Conservation (phyloP, 495 filamentous ascomycete species). For the Darksidea phi region DNA sequence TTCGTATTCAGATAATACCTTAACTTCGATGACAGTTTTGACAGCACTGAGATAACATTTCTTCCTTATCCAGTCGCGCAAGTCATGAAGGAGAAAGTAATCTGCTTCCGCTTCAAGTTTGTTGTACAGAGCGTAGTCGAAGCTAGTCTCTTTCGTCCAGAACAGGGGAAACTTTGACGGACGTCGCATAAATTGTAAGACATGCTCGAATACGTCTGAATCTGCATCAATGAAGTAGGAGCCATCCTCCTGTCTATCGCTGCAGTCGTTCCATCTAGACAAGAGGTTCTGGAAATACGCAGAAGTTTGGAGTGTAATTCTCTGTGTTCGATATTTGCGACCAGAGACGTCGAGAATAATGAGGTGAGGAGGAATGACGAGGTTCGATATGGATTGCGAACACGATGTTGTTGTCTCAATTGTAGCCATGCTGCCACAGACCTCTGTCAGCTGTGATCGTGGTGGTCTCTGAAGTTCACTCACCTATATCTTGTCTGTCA, state of each 20-base stretch:
- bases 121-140: slow-evolving; percentile 18
- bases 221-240: slow-evolving; percentile 23
- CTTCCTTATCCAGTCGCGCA: slow-evolving; percentile 3
- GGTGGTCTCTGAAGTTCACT: too few species aligned
- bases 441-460: too few species aligned
- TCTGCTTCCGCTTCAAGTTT: slow-evolving; percentile 9
- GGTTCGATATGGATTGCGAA: too few species aligned
- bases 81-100: slow-evolving; percentile 6
- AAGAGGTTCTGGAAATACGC: slow-evolving; percentile 5
- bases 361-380: neutral
- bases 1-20: too few species aligned
- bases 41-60: slow-evolving; percentile 8
- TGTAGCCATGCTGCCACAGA: too few species aligned
- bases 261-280: neutral
- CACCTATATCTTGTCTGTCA: too few species aligned
- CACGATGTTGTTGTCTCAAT: too few species aligned
- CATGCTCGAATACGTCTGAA: slow-evolving; percentile 7
- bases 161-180: slow-evolving; percentile 10
- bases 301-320: slow-evolving; percentile 2
- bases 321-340: slow-evolving; percentile 7
- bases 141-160: slow-evolving; percentile 6
- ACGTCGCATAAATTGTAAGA: slow-evolving; percentile 11
- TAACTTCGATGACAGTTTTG: neutral
- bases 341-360: slow-evolving; percentile 12
- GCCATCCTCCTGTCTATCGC: slow-evolving; percentile 11